Conservation (phyloP, 768 basidiomycete species). For the Suillus occidentalis region DNA sequence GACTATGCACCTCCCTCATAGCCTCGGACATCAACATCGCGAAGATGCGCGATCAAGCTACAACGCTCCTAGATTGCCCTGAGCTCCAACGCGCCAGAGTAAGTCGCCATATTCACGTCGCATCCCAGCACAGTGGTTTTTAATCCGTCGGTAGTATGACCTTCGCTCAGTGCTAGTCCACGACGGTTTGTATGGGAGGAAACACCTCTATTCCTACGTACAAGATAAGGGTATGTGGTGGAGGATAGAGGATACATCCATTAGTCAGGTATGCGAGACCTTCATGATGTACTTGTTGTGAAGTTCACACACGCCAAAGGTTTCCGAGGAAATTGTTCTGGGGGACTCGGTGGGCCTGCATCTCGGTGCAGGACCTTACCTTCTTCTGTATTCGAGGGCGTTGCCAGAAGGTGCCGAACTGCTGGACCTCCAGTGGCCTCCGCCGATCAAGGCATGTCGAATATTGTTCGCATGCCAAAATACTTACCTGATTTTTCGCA, state of each 20-base stretch:
- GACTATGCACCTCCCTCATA: slow-evolving; percentile 24
- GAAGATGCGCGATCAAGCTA: slow-evolving; percentile 43
- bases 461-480: slow-evolving; percentile 6
- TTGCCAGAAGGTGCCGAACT: slow-evolving; percentile 22
- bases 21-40: slow-evolving; percentile 53
- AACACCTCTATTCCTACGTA: slow-evolving; percentile 77
- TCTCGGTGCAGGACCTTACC: slow-evolving; percentile 73
- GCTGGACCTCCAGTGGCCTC: slow-evolving; percentile 23
- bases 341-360: slow-evolving; percentile 72
- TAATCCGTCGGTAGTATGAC: slow-evolving; percentile 59
- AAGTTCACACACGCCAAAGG: slow-evolving; percentile 40
- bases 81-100: slow-evolving; percentile 66
- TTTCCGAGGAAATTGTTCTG: slow-evolving; percentile 66
- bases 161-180: slow-evolving; percentile 77
- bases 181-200: slow-evolving; percentile 75
- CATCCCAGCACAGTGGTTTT: not conserved
- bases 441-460: slow-evolving; percentile 21
- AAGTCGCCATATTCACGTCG: slow-evolving; percentile 18
- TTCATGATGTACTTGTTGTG: not conserved
- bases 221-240: slow-evolving; percentile 68
- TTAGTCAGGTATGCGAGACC: slow-evolving; percentile 52
- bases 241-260: slow-evolving; percentile 72
- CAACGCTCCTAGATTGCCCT: slow-evolving; percentile 55
- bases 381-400: slow-evolving; percentile 64
- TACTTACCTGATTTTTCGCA: slow-evolving; percentile 23